phyloP scores from a whole-genome alignment of 2,329 filamentous ascomycete species.

The Fusarium albidum region DNA sequence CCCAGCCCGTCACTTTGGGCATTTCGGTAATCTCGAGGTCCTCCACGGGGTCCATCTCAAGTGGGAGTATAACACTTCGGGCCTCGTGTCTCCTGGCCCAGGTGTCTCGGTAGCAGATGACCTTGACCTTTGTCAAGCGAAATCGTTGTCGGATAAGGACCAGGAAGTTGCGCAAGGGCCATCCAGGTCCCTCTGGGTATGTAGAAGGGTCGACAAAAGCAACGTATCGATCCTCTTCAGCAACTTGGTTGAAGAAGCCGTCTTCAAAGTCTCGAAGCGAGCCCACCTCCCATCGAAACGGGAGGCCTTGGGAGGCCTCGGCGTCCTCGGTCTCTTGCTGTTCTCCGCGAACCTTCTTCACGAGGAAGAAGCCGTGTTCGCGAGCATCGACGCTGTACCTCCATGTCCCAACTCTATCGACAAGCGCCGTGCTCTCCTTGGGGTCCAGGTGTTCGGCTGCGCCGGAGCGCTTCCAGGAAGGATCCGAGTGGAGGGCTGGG shows the following conservation, averaged over 20 bases:
- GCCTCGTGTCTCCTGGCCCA: constrained; percentile 80
- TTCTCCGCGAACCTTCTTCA: constrained; percentile 70
- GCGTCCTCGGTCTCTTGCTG: constrained; percentile 57
- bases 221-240: constrained; percentile 79
- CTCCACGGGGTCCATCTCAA: constrained; percentile 62
- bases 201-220: constrained; percentile 94
- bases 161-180: constrained; percentile 90
- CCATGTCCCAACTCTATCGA: constrained; percentile 88
- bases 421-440: constrained; percentile 79
- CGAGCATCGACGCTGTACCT: constrained; percentile 80
- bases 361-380: constrained; percentile 96
- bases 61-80: constrained; percentile 78
- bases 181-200: constrained; percentile 85
- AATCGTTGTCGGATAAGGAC: constrained; percentile 86
- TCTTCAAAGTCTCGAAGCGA: constrained; percentile 81
- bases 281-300: constrained; percentile 80
- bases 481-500: constrained; percentile 89
- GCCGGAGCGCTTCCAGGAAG: constrained; percentile 75
- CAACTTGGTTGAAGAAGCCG: constrained; percentile 82
- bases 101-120: constrained; percentile 90
- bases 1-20: constrained; percentile 96
- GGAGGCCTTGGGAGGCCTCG: constrained; percentile 57
- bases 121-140: constrained; percentile 77
- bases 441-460: constrained; percentile 64
- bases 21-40: constrained; percentile 61